Evolutionary conservation across 179 eudicot species (phyloP).

Genomic region (Vitellaria paradoxa): DNA sequence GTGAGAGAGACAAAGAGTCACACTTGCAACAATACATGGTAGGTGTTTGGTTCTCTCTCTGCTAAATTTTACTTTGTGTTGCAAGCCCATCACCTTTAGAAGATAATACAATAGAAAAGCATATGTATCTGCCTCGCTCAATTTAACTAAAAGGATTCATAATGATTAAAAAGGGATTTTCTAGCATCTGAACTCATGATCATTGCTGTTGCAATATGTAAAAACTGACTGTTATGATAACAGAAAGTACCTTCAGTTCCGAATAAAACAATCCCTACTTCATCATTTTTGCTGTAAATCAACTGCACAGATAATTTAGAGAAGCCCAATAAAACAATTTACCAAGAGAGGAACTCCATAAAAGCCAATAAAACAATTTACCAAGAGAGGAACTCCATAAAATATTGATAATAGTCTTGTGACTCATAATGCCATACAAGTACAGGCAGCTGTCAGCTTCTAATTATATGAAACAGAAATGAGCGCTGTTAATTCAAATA

Average conservation of each 20-base stretch:
- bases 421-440: not conserved
- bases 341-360: not conserved
- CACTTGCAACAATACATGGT: not conserved
- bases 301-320: slow-evolving; percentile 50
- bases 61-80: not conserved
- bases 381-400: not conserved
- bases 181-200: not conserved
- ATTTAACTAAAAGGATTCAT: not conserved
- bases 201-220: not conserved
- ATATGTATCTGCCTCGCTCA: not conserved
- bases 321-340: not conserved
- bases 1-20: not conserved
- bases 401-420: not conserved
- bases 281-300: slow-evolving; percentile 74
- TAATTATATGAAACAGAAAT: not conserved
- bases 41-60: not conserved
- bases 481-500: not conserved
- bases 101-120: not conserved
- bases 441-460: not conserved
- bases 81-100: not conserved
- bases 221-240: not conserved
- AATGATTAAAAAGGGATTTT: not conserved
- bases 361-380: not conserved
- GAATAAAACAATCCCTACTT: slow-evolving; percentile 78
- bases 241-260: slow-evolving; percentile 80